These are phyloP conservation scores for Eucalyptus lansdowneana DNA, from an alignment of 345 rosid species.

Conservation along the genomic window DNA sequence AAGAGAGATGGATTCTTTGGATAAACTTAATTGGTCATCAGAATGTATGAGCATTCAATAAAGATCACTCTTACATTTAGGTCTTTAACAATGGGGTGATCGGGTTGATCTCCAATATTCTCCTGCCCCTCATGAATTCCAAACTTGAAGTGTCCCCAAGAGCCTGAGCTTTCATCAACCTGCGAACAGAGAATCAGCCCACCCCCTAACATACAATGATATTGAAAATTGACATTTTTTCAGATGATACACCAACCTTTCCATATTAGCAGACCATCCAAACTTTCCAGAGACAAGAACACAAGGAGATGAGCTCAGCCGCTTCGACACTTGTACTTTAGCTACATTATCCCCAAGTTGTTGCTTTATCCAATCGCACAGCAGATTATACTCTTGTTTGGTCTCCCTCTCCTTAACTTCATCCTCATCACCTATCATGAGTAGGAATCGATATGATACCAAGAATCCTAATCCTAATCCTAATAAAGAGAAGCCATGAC, in stretches of 20 bases:
- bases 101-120: constrained; percentile 93
- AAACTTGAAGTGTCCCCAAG: constrained; percentile 92
- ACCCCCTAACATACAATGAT: not conserved
- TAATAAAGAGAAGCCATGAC: not conserved
- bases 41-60: not conserved
- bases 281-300: constrained; percentile 98
- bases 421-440: constrained; percentile 72
- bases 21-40: not conserved
- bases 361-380: constrained; percentile 96
- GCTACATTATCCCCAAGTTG: constrained; percentile 96
- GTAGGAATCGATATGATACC: not conserved
- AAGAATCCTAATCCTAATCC: not conserved
- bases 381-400: constrained; percentile 66
- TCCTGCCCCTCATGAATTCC: constrained; percentile 98
- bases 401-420: constrained; percentile 83
- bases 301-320: constrained; percentile 89
- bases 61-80: constrained; percentile 44
- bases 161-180: constrained; percentile 99
- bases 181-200: constrained; percentile 2
- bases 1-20: not conserved
- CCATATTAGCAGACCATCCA: constrained; percentile 99
- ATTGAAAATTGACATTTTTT: not conserved
- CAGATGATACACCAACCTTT: constrained; percentile 39
- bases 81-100: constrained; percentile 87
- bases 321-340: constrained; percentile 90